Evolutionary conservation across 1,284 basidiomycete genomes (phyloP), one percentile per base, ranked within the genome.

Genomic region (Phellopilus nigrolimitatus): DNA sequence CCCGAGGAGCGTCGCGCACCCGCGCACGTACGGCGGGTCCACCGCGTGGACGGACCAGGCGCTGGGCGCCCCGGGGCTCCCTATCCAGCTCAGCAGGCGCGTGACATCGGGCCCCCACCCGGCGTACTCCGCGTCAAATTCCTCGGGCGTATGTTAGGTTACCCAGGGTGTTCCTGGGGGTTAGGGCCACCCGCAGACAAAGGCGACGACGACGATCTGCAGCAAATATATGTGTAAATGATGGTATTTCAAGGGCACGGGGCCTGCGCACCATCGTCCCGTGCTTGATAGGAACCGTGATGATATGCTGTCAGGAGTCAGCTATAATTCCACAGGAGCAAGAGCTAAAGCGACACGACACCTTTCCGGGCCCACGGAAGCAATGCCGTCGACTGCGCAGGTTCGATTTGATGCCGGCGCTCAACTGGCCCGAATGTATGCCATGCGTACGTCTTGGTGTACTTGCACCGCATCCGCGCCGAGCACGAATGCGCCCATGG

Each of bases 121-220:
- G 10, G 60, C 60, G 56, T 70, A 84, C 30, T 68, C 66, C 12
- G 68, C 62, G 22, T 78, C 54, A 17, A 84, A 60, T 51, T 78
- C 77, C 44, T 74, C 62, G 39, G 69, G 58, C 0, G 71, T 53
- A 1, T 70, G 72, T 4, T 66, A 57, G 36, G 72, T 63, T 1
- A 78, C 77, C 79, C 80, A 82, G 0, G 74, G 67, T 9, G 66
- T 55, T 1, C 55, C 58, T 17, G 61, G 57, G 33, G 68, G 65
- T 8, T 72, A 60, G 37, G 68, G 61, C 4, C 67, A 57, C 0
- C 72, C 66, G 8, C 74, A 70, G 1, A 62, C 62, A 54, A 81
- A 81, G 0, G 72, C 70, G 7, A 81, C 78, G 8, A 82, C 60
- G 59, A 82, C 83, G 47, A 80, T 70, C 73, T 77, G 58, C 22